Conservation (phyloP, 371 early-diverging fungal species). For the Mucor irregularis region DNA sequence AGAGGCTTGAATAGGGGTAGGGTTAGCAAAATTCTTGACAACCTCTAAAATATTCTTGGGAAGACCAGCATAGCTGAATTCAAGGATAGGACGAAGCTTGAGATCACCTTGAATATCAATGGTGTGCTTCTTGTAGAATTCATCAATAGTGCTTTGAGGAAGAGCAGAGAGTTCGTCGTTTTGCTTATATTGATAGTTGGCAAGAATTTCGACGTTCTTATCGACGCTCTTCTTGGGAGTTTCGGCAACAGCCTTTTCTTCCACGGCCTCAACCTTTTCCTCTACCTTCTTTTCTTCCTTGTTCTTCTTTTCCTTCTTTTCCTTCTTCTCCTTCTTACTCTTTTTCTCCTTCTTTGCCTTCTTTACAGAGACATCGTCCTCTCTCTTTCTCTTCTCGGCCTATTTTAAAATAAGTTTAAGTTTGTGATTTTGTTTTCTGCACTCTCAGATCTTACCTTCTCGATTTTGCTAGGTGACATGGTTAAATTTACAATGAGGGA, state of each 20-base stretch:
- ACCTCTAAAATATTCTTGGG: conserved; percentile 71
- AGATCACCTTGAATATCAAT: conserved; percentile 70
- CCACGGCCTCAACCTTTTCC: conserved; percentile 15
- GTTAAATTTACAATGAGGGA: conserved; percentile 2
- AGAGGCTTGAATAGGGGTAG: conserved; percentile 97
- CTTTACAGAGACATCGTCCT: conserved; percentile 18
- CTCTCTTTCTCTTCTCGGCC: conserved; percentile 30
- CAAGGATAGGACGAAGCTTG: conserved; percentile 71
- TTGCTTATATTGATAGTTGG: conserved; percentile 40
- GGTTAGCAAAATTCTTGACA: conserved; percentile 83
- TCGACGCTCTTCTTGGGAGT: conserved; percentile 9
- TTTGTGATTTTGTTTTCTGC: not conserved
- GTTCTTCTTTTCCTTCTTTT: conserved; percentile 49
- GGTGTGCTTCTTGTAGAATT: conserved; percentile 66
- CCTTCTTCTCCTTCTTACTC: conserved; percentile 46
- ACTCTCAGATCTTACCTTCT: too few species aligned
- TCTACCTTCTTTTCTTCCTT: conserved; percentile 33
- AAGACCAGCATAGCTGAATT: conserved; percentile 77
- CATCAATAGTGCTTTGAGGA: conserved; percentile 46
- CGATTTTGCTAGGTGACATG: conserved; percentile 30
- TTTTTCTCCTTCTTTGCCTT: conserved; percentile 41
- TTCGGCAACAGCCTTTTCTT: conserved; percentile 18
- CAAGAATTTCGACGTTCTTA: conserved; percentile 27
- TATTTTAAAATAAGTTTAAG: not conserved
- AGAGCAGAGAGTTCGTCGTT: conserved; percentile 32